A percentile compares a stretch with the other conserved stretches of the same genome.
phyloP scores from a whole-genome alignment of 805 yeast species.

The Danielia oregonensis region DNA sequence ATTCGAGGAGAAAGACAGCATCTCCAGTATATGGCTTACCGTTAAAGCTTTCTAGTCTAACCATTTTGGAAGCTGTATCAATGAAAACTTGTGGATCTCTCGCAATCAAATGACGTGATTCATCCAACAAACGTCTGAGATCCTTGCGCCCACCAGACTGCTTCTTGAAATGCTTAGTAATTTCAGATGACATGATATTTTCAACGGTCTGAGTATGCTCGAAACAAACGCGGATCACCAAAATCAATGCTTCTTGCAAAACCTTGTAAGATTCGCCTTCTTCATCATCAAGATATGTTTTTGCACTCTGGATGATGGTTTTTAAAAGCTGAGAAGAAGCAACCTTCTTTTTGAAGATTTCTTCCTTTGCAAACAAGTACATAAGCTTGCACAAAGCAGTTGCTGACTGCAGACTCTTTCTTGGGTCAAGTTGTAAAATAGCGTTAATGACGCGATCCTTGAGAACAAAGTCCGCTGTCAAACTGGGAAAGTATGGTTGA shows the following conservation, averaged over 20 bases:
- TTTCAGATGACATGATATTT: slow-evolving; percentile 47
- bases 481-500: slow-evolving; percentile 10
- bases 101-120: slow-evolving; percentile 44
- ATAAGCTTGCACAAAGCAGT: slow-evolving; percentile 50
- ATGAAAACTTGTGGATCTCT: slow-evolving; percentile 49
- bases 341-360: slow-evolving; percentile 36
- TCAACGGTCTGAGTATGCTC: slow-evolving; percentile 55
- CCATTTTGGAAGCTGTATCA: slow-evolving; percentile 38
- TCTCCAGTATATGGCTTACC: slow-evolving; percentile 23
- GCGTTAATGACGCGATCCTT: slow-evolving; percentile 38
- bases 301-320: slow-evolving; percentile 43
- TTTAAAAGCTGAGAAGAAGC: slow-evolving; percentile 45
- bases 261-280: slow-evolving; percentile 6
- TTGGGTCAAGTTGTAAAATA: slow-evolving; percentile 35
- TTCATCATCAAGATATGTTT: slow-evolving; percentile 23
- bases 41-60: slow-evolving; percentile 43
- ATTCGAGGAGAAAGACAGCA: slow-evolving; percentile 17
- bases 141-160: slow-evolving; percentile 5
- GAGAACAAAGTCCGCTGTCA: slow-evolving; percentile 13
- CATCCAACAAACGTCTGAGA: slow-evolving; percentile 44
- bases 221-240: slow-evolving; percentile 63
- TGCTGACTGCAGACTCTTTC: slow-evolving; percentile 6
- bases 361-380: slow-evolving; percentile 49
- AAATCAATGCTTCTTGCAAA: slow-evolving; percentile 34
- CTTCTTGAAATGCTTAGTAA: slow-evolving; percentile 31